Conservation (phyloP, 768 basidiomycete species). For the Boletus edulis region DNA sequence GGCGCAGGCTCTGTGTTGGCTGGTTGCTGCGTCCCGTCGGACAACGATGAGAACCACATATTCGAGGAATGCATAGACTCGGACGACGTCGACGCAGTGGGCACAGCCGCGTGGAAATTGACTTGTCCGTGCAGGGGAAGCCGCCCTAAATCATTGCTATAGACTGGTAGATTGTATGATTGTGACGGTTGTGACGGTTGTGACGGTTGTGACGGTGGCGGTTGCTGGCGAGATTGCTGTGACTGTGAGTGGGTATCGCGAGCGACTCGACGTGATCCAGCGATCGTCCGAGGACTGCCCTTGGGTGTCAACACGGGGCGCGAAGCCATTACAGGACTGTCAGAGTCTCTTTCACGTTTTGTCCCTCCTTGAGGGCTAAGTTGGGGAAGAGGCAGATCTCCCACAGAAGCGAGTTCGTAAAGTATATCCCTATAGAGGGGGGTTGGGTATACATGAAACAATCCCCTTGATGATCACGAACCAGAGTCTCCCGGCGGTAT, state of each 20-base stretch:
- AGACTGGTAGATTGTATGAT: slow-evolving; percentile 47
- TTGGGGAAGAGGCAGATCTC: slow-evolving; percentile 66
- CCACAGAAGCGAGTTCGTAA: slow-evolving; percentile 68
- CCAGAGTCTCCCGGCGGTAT: slow-evolving; percentile 49
- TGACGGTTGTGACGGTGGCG: slow-evolving; percentile 7
- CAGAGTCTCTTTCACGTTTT: slow-evolving; percentile 65
- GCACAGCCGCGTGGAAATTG: slow-evolving; percentile 6
- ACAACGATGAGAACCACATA: slow-evolving; percentile 22
- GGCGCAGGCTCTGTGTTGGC: not conserved
- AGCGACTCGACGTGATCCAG: slow-evolving; percentile 36
- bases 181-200: slow-evolving; percentile 11
- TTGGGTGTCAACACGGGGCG: slow-evolving; percentile 1
- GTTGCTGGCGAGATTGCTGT: slow-evolving; percentile 10
- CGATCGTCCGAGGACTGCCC: slow-evolving; percentile 28
- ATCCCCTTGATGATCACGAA: slow-evolving; percentile 21
- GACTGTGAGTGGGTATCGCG: slow-evolving; percentile 17
- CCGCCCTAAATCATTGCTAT: slow-evolving; percentile 56
- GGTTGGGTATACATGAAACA: not conserved
- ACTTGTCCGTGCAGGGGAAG: slow-evolving; percentile 43
- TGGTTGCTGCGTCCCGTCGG: not conserved
- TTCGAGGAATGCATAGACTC: slow-evolving; percentile 2
- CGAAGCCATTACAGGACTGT: slow-evolving; percentile 36
- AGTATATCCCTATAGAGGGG: slow-evolving; percentile 57
- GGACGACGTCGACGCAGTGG: slow-evolving; percentile 2
- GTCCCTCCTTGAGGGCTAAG: slow-evolving; percentile 47